Percentiles rank a stretch among this genome's conserved stretches.
phyloP scores from a whole-genome alignment of 306 rosid genomes.

The Canavalia gladiata region DNA sequence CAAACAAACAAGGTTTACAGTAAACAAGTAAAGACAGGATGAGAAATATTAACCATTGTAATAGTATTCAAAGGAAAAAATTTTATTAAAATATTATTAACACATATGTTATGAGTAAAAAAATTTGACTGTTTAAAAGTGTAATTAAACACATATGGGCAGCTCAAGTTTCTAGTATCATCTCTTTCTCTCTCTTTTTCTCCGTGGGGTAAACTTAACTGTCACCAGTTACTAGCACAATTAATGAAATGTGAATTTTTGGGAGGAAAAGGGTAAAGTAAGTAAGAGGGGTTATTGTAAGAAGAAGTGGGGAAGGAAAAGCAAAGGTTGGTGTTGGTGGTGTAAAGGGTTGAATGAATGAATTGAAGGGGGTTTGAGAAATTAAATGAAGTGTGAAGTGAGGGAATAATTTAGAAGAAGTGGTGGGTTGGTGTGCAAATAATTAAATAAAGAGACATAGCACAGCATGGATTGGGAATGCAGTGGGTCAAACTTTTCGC shows the following conservation, averaged over 20 bases:
- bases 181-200: neutral
- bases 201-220: slow-evolving; percentile 41
- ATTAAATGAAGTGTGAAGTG: slow-evolving; percentile 56
- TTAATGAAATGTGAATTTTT: slow-evolving; percentile 36
- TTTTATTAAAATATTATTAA: too few species aligned
- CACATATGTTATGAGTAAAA: neutral
- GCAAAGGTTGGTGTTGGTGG: too few species aligned
- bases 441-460: slow-evolving; percentile 36
- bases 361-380: slow-evolving; percentile 36
- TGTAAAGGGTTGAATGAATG: too few species aligned
- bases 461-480: slow-evolving; percentile 36
- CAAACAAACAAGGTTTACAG: slow-evolving; percentile 10
- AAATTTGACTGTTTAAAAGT: too few species aligned
- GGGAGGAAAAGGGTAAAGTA: neutral
- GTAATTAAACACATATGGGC: too few species aligned
- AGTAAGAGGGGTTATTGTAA: neutral
- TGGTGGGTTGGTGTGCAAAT: slow-evolving; percentile 56
- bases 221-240: slow-evolving; percentile 31
- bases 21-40: slow-evolving; percentile 1
- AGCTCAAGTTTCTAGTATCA: slow-evolving; percentile 17
- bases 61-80: too few species aligned
- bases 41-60: too few species aligned
- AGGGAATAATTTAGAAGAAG: slow-evolving; percentile 47
- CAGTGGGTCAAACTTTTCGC: slow-evolving; percentile 81
- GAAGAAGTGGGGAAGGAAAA: slow-evolving; percentile 14